These are phyloP conservation scores for Cadophora gregata DNA, from an alignment of 2,329 filamentous ascomycete genomes.

Conservation along the genomic window DNA sequence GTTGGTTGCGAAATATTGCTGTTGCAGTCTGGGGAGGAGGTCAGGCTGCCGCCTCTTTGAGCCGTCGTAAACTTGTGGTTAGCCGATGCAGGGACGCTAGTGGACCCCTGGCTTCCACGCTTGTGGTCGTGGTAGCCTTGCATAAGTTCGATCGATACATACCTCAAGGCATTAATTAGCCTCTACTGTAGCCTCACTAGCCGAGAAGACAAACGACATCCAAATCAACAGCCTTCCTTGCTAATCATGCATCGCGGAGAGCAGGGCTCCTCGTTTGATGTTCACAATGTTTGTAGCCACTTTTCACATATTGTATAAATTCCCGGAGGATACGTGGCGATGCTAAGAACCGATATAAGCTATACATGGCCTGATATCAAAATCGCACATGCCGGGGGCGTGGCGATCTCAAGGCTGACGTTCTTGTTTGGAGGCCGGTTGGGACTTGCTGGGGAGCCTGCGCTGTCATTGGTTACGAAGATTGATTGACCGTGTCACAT, in stretches of 20 bases:
- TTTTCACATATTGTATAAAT: not conserved
- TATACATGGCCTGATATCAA: not conserved
- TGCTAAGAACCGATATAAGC: not conserved
- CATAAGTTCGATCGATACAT: too few species aligned
- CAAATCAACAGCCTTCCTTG: conserved; percentile 8
- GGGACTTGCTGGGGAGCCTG: not conserved
- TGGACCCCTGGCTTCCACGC: not conserved
- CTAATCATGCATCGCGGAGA: not conserved
- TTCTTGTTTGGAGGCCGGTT: conserved; percentile 5
- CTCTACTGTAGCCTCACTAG: conserved; percentile 7
- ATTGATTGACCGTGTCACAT: conserved; percentile 15
- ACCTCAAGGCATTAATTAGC: too few species aligned
- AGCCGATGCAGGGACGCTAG: conserved; percentile 3
- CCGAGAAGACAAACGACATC: conserved; percentile 11
- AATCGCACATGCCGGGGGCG: not conserved
- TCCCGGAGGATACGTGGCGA: not conserved
- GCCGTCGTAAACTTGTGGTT: conserved; percentile 12
- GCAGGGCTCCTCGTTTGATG: too few species aligned
- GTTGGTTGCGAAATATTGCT: not conserved
- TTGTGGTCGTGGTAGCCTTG: conserved; percentile 4
- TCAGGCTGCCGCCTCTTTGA: not conserved
- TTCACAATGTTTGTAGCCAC: not conserved
- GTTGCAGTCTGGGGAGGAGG: not conserved
- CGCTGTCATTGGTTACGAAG: conserved; percentile 17
- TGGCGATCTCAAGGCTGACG: conserved; percentile 12